phyloP scores from a whole-genome alignment of 352 stramenopile species.

The Thraustochytrium striatum region DNA sequence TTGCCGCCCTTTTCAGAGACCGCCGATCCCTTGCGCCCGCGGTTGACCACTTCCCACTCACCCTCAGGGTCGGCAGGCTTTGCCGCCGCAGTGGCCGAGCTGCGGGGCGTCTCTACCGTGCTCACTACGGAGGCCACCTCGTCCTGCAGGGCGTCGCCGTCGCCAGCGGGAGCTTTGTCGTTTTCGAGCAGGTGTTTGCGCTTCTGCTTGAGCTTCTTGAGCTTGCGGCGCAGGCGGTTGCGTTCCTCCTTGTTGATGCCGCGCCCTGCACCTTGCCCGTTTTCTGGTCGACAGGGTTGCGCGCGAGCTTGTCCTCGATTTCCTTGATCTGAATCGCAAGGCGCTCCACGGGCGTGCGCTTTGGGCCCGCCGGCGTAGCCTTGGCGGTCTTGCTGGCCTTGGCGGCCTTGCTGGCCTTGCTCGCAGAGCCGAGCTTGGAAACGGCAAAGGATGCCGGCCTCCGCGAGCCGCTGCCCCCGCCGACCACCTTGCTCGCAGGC shows the following conservation, averaged over 20 bases:
- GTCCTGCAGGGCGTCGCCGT: no score
- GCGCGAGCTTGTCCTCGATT: constrained; percentile 32
- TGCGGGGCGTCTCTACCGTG: no score
- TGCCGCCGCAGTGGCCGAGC: no score
- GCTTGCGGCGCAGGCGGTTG: constrained; percentile 86
- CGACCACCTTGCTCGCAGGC: constrained; percentile 21
- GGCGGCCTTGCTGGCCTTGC: not conserved
- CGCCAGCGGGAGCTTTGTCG: no score
- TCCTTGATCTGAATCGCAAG: constrained; percentile 33
- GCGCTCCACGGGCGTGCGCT: not conserved
- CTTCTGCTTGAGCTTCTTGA: constrained; percentile 90
- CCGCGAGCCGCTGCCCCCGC: no score
- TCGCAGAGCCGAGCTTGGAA: no score
- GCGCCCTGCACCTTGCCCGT: constrained; percentile 21
- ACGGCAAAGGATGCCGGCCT: no score
- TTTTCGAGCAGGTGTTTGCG: constrained; percentile 28
- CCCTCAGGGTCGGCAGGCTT: no score
- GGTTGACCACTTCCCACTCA: no score
- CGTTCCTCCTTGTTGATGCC: constrained; percentile 75
- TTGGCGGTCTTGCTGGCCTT: not conserved
- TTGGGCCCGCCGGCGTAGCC: not conserved
- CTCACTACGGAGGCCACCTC: no score
- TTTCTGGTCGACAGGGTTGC: constrained; percentile 1
- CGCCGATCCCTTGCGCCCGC: no score
- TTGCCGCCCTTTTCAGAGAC: no score